A percentile compares a stretch with the other conserved stretches of the same genome.
Evolutionary conservation across 169 alveolate genomes (phyloP).

Genomic region (Eimeria acervulina): DNA sequence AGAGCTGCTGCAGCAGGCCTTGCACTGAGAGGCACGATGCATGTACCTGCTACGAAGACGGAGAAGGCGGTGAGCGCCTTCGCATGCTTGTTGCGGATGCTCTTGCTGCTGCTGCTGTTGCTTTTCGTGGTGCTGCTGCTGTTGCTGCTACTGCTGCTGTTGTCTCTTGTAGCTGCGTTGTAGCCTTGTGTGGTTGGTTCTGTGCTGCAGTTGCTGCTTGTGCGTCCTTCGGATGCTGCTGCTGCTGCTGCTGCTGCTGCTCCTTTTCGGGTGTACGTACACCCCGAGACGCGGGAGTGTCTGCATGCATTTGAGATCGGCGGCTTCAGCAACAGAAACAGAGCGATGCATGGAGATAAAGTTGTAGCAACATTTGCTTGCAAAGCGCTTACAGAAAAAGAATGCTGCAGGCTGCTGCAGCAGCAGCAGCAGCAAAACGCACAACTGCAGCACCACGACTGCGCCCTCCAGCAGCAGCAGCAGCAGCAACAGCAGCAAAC

Average conservation of each 20-base stretch:
- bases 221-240: slow-evolving; percentile 13
- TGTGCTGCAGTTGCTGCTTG: slow-evolving; percentile 16
- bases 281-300: slow-evolving; percentile 52
- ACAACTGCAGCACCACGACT: not conserved
- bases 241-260: slow-evolving; percentile 2
- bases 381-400: not conserved
- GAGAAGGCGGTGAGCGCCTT: slow-evolving; percentile 4
- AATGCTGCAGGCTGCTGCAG: slow-evolving; percentile 14
- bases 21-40: slow-evolving; percentile 11
- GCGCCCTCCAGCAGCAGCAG: not conserved
- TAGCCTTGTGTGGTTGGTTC: not conserved
- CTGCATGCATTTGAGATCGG: slow-evolving; percentile 68
- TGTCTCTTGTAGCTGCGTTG: not conserved
- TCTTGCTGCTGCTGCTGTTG: not conserved
- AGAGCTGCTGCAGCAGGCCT: slow-evolving; percentile 1
- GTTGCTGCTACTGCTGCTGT: slow-evolving; percentile 5
- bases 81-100: not conserved
- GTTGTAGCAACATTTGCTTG: slow-evolving; percentile 41
- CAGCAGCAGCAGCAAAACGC: not conserved
- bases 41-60: slow-evolving; percentile 23
- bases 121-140: not conserved
- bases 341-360: slow-evolving; percentile 72
- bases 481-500: slow-evolving; percentile 27
- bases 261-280: slow-evolving; percentile 29
- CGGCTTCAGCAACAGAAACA: slow-evolving; percentile 61